phyloP scores from a whole-genome alignment of 495 filamentous ascomycete species.

The Aspergillus steynii region DNA sequence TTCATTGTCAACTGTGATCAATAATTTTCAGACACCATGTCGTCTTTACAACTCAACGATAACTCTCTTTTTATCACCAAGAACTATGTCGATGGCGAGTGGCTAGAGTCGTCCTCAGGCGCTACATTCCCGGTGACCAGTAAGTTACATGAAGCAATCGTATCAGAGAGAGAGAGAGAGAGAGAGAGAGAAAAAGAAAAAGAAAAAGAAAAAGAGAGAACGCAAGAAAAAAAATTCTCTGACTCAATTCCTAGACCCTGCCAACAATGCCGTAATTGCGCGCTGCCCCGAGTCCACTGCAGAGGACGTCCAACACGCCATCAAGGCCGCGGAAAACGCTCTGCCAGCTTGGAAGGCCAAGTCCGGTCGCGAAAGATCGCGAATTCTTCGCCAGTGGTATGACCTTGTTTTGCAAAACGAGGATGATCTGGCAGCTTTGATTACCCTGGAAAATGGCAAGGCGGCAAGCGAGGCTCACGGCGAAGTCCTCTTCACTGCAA shows the following conservation, averaged over 20 bases:
- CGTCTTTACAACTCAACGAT: too few species aligned
- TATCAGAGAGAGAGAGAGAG: too few species aligned
- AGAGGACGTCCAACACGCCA: background rate
- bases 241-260: background rate
- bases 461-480: constrained; percentile 70
- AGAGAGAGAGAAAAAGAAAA: too few species aligned
- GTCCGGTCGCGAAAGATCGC: background rate
- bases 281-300: background rate
- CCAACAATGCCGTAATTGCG: background rate
- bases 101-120: too few species aligned
- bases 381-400: background rate
- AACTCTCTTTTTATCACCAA: too few species aligned
- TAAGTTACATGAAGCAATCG: too few species aligned
- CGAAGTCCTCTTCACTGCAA: constrained; percentile 70
- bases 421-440: constrained; percentile 67
- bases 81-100: too few species aligned
- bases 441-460: constrained; percentile 75
- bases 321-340: background rate
- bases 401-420: constrained; percentile 69
- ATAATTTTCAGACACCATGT: too few species aligned
- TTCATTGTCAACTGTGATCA: too few species aligned
- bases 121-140: too few species aligned
- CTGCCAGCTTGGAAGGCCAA: background rate
- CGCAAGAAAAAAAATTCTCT: background rate
- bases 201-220: too few species aligned